phyloP scores from a whole-genome alignment of 2,329 filamentous ascomycete species.

The Amesomyces nigricolor region DNA sequence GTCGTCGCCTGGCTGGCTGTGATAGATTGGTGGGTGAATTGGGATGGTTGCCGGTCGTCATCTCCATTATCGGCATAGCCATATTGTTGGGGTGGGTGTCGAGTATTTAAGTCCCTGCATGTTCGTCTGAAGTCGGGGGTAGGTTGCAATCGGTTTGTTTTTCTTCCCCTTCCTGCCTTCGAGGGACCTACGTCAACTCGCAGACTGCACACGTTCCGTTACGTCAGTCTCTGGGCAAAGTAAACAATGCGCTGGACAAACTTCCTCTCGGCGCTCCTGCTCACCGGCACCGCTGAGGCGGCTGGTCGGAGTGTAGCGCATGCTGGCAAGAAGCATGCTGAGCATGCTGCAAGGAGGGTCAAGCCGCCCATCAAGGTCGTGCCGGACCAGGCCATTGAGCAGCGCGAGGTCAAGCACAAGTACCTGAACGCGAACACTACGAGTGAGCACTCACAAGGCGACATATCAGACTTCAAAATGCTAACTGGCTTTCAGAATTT shows the following conservation, averaged over 20 bases:
- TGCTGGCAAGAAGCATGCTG: conserved; percentile 18
- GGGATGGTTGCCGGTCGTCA: neutral
- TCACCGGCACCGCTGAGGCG: conserved; percentile 7
- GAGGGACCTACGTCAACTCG: neutral
- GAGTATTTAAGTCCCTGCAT: neutral
- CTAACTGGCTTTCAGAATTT: conserved; percentile 42
- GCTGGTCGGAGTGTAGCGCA: conserved; percentile 17
- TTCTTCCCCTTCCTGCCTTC: too few relatives aligned
- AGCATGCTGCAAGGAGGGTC: conserved; percentile 13
- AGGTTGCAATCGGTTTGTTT: too few relatives aligned
- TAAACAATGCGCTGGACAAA: conserved; percentile 15
- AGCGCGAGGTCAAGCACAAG: conserved; percentile 7
- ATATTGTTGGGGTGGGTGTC: neutral
- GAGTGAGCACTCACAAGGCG: conserved; percentile 12
- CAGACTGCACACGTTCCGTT: neutral
- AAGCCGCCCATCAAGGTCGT: neutral
- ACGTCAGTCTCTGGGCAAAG: neutral
- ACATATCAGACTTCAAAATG: neutral
- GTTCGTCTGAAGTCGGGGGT: too few relatives aligned
- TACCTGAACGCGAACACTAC: conserved; percentile 28
- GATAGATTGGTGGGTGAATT: neutral
- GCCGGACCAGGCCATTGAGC: neutral
- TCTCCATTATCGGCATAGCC: neutral
- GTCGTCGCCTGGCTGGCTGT: neutral
- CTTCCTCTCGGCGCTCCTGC: conserved; percentile 10